phyloP scores from a whole-genome alignment of 345 rosid genomes.

The Jatropha curcas region DNA sequence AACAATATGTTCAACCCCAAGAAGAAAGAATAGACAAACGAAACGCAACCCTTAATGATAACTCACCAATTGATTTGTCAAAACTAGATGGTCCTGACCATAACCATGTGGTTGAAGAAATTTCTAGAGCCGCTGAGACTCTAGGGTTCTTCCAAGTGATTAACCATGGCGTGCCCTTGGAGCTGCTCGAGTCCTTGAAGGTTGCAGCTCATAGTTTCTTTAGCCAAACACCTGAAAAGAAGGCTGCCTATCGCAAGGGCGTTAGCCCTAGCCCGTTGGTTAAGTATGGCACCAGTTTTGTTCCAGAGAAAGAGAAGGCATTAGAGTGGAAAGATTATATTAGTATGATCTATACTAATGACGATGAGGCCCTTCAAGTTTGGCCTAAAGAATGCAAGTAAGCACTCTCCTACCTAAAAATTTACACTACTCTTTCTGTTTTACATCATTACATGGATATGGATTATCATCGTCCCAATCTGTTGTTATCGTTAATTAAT shows the following conservation, averaged over 20 bases:
- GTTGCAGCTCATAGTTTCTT: constrained; percentile 47
- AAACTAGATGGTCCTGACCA: constrained; percentile 44
- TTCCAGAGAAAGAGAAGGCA: constrained; percentile 56
- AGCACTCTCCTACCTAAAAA: neutral
- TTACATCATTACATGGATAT: too few relatives aligned
- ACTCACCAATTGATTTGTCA: constrained; percentile 47
- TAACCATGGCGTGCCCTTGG: constrained; percentile 51
- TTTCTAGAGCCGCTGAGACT: constrained; percentile 45
- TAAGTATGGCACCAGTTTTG: constrained; percentile 56
- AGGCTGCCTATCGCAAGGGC: constrained; percentile 39
- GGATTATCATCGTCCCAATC: too few relatives aligned
- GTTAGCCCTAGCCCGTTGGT: constrained; percentile 54
- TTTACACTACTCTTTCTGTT: neutral
- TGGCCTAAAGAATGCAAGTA: constrained; percentile 59
- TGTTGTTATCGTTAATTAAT: too few relatives aligned
- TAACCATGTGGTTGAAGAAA: constrained; percentile 33
- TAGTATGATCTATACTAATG: constrained; percentile 50
- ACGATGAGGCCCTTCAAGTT: constrained; percentile 48
- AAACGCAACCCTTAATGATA: constrained; percentile 13
- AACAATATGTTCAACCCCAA: constrained; percentile 27
- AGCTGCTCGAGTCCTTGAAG: constrained; percentile 48
- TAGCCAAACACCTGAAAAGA: constrained; percentile 39
- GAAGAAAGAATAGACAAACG: constrained; percentile 46
- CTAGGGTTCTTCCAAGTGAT: constrained; percentile 61
- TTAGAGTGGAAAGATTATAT: constrained; percentile 69